phyloP scores from a whole-genome alignment of 2,329 filamentous ascomycete species.

The Herpotrichia juniperi region DNA sequence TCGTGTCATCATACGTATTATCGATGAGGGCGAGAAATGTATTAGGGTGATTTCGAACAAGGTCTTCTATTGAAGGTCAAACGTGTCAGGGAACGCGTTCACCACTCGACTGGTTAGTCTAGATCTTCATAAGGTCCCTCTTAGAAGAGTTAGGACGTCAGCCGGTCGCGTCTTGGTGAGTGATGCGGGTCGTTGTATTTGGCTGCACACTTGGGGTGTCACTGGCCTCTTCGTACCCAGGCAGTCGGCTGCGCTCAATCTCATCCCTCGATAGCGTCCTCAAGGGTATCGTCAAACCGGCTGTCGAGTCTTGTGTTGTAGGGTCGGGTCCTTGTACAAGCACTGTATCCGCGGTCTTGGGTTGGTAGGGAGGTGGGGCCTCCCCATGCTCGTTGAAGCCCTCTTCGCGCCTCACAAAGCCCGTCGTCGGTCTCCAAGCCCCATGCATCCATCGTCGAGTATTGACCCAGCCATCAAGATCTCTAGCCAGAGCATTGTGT shows the following conservation, averaged over 20 bases:
- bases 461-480: constrained; percentile 43
- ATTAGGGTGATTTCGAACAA: neutral
- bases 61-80: too few relatives aligned
- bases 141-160: neutral
- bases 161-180: neutral
- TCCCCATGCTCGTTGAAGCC: constrained; percentile 69
- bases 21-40: neutral
- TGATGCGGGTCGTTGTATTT: constrained; percentile 3
- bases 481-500: constrained; percentile 42
- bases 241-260: constrained; percentile 39
- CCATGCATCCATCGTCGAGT: constrained; percentile 39
- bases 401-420: constrained; percentile 51
- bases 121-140: neutral
- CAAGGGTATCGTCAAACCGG: constrained; percentile 42
- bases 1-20: too few relatives aligned
- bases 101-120: neutral
- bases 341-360: constrained; percentile 30
- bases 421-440: constrained; percentile 21
- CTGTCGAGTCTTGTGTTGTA: constrained; percentile 4
- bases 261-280: constrained; percentile 46
- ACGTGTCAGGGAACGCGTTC: neutral
- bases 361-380: constrained; percentile 67
- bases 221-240: constrained; percentile 43
- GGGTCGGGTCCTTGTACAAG: constrained; percentile 14
- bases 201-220: constrained; percentile 3